phyloP scores from a whole-genome alignment of 2,329 filamentous ascomycete genomes.

The Cladophialophora psammophila region DNA sequence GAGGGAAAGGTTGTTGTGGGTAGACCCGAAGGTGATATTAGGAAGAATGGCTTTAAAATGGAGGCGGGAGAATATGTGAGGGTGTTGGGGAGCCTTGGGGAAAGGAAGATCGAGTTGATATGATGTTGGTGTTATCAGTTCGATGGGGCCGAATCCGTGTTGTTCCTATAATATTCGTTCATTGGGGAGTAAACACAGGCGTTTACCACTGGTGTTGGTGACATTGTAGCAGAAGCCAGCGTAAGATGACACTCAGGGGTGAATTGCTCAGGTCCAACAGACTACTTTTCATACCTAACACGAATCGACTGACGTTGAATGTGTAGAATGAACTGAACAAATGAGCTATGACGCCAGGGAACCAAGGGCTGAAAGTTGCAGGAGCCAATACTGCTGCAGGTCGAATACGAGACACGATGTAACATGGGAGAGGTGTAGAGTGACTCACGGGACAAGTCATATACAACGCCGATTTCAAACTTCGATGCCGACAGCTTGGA shows the following conservation, averaged over 20 bases:
- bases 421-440: neutral
- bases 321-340: no score
- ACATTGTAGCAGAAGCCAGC: no score
- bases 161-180: no score
- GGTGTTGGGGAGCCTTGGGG: slow-evolving; percentile 24
- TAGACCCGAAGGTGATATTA: slow-evolving; percentile 26
- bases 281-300: no score
- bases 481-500: neutral
- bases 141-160: neutral
- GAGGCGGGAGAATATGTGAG: slow-evolving; percentile 28
- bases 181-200: no score
- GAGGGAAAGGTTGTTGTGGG: slow-evolving; percentile 17
- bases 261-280: no score
- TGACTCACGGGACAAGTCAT: neutral
- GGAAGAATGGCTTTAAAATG: slow-evolving; percentile 27
- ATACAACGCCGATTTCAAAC: neutral
- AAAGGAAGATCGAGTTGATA: slow-evolving; percentile 25
- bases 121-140: neutral
- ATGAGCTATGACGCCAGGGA: no score
- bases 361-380: neutral
- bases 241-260: no score
- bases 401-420: slow-evolving; percentile 2
- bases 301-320: no score
- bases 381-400: neutral
- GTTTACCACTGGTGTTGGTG: no score